phyloP scores from a whole-genome alignment of 805 yeast species.

The Diddensiella santjacobensis region DNA sequence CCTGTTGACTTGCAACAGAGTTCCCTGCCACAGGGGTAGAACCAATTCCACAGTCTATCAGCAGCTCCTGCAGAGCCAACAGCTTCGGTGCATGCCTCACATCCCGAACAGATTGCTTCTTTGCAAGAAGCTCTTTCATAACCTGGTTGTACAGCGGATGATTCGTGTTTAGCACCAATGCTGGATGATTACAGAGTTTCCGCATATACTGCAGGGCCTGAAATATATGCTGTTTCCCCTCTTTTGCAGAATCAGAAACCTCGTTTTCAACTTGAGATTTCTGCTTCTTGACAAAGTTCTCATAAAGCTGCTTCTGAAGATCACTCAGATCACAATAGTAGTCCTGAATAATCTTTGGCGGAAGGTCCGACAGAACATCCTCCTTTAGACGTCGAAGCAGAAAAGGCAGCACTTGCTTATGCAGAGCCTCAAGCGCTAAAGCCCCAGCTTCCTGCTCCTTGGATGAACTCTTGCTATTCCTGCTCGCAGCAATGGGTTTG shows the following conservation, averaged over 20 bases:
- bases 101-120: slow-evolving; percentile 60
- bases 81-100: slow-evolving; percentile 89
- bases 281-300: slow-evolving; percentile 84
- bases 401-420: slow-evolving; percentile 94
- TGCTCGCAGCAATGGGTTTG: slow-evolving; percentile 93
- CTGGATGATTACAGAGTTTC: slow-evolving; percentile 94
- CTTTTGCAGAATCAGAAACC: slow-evolving; percentile 35
- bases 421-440: slow-evolving; percentile 89
- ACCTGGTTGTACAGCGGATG: slow-evolving; percentile 81
- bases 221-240: slow-evolving; percentile 85
- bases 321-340: slow-evolving; percentile 95
- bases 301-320: slow-evolving; percentile 80
- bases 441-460: slow-evolving; percentile 98
- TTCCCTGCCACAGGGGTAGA: slow-evolving; percentile 36
- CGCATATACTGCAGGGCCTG: slow-evolving; percentile 97
- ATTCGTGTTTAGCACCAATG: slow-evolving; percentile 72
- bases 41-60: slow-evolving; percentile 92
- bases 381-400: slow-evolving; percentile 94
- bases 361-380: slow-evolving; percentile 91
- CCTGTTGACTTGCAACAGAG: slow-evolving; percentile 21
- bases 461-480: slow-evolving; percentile 82
- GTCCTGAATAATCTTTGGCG: slow-evolving; percentile 98
- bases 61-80: slow-evolving; percentile 70
- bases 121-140: slow-evolving; percentile 52
- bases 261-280: slow-evolving; percentile 54